Evolutionary conservation across 768 basidiomycete species (phyloP), one percentile per base, ranked within the genome.

Genomic region (Krasilnikovozyma curviuscula): DNA sequence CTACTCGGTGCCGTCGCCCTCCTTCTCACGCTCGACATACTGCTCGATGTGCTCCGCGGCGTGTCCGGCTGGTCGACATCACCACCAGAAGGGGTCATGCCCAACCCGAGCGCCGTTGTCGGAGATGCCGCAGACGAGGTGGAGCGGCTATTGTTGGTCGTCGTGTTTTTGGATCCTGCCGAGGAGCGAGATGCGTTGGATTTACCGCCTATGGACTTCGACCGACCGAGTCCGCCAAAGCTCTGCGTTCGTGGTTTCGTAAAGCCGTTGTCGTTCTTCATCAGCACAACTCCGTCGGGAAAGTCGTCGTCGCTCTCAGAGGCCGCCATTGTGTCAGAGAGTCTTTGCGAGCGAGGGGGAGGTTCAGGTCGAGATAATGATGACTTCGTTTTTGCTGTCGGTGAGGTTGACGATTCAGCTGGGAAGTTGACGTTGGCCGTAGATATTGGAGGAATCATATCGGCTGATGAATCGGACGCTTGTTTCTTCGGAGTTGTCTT

Each of bases 241-340:
- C 35, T 28, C 23, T 44, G n/a, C 37, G n/a, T n/a, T n/a, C n/a
- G n/a, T n/a, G n/a, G n/a, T n/a, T 44, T 35, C 2, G 12, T 25
- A 18, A 31, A 12, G n/a, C 27, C 30, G 7, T 42, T 35, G 21
- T 44, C 43, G 35, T 44, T 44, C 27, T 40, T 43, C 21, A 30
- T 31, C 28, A 52, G 27, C 14, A 52, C 39, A 35, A 52, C 50
- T 2, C 40, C 50, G 12, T 40, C 44, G 2, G 45, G 38, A 30
- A 52, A 52, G 40, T 52, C 50, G 27, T 52, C 50, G 33, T 52
- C 50, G 21, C 31, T 34, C 0, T 52, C 50, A 7, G 40, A 42
- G 28, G 50, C 50, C 21, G 40, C 46, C 28, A 52, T 42, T 29
- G 40, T 52, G 40, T 52, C 50, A n/a, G 40, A 42, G 3, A 52